A percentile compares a stretch with the other conserved stretches of the same genome.
These are phyloP conservation scores for Phycomyces blakesleeanus DNA, from an alignment of 192 early-diverging fungal species.

Conservation along the genomic window DNA sequence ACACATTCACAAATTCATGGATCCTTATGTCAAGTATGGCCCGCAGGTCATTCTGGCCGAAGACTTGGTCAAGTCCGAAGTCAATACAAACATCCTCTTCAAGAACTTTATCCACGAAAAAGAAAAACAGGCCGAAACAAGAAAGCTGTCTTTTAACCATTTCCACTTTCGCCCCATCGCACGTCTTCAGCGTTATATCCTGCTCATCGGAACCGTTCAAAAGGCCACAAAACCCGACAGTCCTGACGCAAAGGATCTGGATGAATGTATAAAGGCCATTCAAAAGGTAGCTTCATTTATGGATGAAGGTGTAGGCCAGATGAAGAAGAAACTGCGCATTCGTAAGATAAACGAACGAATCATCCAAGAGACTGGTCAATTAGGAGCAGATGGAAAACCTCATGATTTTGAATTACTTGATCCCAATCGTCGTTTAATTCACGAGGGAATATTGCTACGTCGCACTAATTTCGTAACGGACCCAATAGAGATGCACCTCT, in stretches of 20 bases:
- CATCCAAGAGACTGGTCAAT: background rate
- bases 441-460: constrained; percentile 71
- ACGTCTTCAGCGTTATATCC: constrained; percentile 77
- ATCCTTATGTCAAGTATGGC: constrained; percentile 77
- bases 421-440: constrained; percentile 64
- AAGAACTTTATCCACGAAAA: constrained; percentile 69
- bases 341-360: constrained; percentile 21
- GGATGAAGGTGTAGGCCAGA: constrained; percentile 14
- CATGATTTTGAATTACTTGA: constrained; percentile 59
- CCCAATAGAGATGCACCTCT: constrained; percentile 66
- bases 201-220: constrained; percentile 76
- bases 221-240: constrained; percentile 76
- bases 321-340: constrained; percentile 3
- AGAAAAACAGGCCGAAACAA: constrained; percentile 39
- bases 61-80: constrained; percentile 67
- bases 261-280: background rate
- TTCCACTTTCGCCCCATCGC: constrained; percentile 74
- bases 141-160: constrained; percentile 30
- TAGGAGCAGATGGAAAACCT: no score
- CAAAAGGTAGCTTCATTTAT: constrained; percentile 9
- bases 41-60: constrained; percentile 74
- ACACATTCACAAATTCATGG: constrained; percentile 56
- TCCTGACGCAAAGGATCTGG: constrained; percentile 68
- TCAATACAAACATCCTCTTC: constrained; percentile 58
- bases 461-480: constrained; percentile 34